Percentiles rank a stretch among this genome's conserved stretches.
phyloP scores from a whole-genome alignment of 2,329 filamentous ascomycete species.

The Chaetomiaceae sp. region DNA sequence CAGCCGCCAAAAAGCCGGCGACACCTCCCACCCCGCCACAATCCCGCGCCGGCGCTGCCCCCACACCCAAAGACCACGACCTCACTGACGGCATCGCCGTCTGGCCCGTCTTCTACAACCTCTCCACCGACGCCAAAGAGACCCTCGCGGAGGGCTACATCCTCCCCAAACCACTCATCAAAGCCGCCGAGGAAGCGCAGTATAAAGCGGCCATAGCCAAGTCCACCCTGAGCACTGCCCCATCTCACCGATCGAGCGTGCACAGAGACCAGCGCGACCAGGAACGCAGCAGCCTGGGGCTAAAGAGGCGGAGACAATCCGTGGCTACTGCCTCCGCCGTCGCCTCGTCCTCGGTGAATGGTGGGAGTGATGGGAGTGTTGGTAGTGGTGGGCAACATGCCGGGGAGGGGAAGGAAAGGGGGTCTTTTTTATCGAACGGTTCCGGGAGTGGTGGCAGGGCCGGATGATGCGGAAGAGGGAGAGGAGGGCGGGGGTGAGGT shows the following conservation, averaged over 20 bases:
- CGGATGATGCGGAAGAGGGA: neutral
- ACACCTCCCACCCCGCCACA: neutral
- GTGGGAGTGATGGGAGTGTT: no score
- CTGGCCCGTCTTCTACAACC: slow-evolving; percentile 16
- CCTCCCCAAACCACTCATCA: neutral
- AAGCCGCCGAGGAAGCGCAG: neutral
- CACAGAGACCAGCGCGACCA: neutral
- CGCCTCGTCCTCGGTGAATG: no score
- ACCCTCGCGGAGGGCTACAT: neutral
- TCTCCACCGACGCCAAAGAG: neutral
- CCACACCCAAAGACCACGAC: neutral
- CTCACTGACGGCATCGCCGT: slow-evolving; percentile 3
- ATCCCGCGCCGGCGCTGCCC: neutral
- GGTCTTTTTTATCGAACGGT: neutral
- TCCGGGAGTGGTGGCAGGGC: neutral
- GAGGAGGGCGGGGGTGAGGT: neutral
- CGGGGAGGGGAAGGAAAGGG: neutral
- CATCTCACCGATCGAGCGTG: neutral
- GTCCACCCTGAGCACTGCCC: neutral
- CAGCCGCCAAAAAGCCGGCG: neutral
- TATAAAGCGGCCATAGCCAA: neutral
- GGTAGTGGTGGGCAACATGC: no score
- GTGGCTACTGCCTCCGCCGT: neutral
- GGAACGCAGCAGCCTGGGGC: neutral
- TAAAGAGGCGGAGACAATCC: neutral